Evolutionary conservation across 2,329 filamentous ascomycete genomes (phyloP), one percentile per base, ranked within the genome.

Genomic region (Alternaria ethzedia): DNA sequence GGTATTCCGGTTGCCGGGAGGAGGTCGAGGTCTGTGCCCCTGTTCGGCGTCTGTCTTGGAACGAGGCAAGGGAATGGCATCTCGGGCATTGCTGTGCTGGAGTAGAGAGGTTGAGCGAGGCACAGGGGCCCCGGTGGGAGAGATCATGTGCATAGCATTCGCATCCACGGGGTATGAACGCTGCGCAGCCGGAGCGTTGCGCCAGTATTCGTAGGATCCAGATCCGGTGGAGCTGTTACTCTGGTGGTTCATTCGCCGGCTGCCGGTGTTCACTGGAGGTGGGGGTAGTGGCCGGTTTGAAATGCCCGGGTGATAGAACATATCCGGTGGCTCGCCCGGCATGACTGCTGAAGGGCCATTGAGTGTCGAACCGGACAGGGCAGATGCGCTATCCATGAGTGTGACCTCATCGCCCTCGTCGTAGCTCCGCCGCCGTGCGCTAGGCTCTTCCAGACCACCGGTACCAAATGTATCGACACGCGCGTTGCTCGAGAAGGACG

Each of bases 31-130:
- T 36, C 76, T 70, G 57, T 79, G 72, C 2, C 69, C 78, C 74
- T 87, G 90, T 43, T 97, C 91, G 43, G 94, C 94, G 82, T 99
- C 96, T 9, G 96, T 99, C 80, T 96, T 94, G 36, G 96, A 97
- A 61, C 96, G 88, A 43, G 92, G 90, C n/a, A 96, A 94, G 28
- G 94, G 87, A 67, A 92, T 87, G 28, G 95, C 87, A 62, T 90
- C 87, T 32, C 94, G 94, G 8, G 92, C 91, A 66, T 90, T 92
- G 74, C 90, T 92, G 77, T 96, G 92, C 67, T 89, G 93, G 47
- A 91, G 90, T 61, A 98, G 81, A 28, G 95, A 98, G 1, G 78
- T 79, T 15, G 79, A 81, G 20, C 79, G 75, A 13, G 79, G 79
- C 2, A 81, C 79, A 15, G 69, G 57, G 8, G 72, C 68, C 3